Evolutionary conservation across 2,329 filamentous ascomycete species (phyloP).

Genomic region (Davidsoniella eucalypti): DNA sequence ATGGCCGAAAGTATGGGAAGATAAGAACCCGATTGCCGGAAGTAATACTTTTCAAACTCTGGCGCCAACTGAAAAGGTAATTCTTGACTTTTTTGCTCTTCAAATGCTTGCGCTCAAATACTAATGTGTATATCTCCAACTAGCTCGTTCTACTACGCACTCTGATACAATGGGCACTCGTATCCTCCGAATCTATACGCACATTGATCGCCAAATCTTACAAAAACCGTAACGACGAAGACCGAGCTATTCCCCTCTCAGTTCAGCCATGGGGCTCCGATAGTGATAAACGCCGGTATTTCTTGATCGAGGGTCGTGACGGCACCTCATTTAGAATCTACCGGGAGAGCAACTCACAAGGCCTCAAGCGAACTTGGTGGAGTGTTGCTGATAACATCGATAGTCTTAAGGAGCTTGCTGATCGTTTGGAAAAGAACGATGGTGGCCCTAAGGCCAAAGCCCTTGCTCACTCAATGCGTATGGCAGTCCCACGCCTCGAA

Average conservation of each 20-base stretch:
- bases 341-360: constrained; percentile 72
- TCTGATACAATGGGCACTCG: constrained; percentile 74
- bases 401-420: constrained; percentile 58
- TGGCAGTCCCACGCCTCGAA: constrained; percentile 78
- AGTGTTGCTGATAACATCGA: constrained; percentile 84
- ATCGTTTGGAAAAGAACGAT: constrained; percentile 61
- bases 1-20: constrained; percentile 75
- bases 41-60: constrained; percentile 69
- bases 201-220: constrained; percentile 72
- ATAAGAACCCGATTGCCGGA: constrained; percentile 67
- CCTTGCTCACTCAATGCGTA: constrained; percentile 59
- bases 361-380: constrained; percentile 70
- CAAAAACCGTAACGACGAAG: constrained; percentile 67
- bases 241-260: constrained; percentile 69
- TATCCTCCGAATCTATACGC: constrained; percentile 72
- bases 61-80: constrained; percentile 65
- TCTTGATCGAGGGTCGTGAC: constrained; percentile 80
- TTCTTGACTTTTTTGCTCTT: neutral
- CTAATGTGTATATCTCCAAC: neutral
- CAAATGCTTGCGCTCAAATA: neutral
- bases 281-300: constrained; percentile 83
- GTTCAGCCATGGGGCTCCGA: constrained; percentile 85
- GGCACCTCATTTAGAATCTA: constrained; percentile 92
- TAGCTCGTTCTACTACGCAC: constrained; percentile 72
- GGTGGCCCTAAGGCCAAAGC: constrained; percentile 66